Percentiles rank a stretch among this genome's conserved stretches.
Evolutionary conservation across 2,329 filamentous ascomycete genomes (phyloP).

Genomic region (Colletotrichum sp.): DNA sequence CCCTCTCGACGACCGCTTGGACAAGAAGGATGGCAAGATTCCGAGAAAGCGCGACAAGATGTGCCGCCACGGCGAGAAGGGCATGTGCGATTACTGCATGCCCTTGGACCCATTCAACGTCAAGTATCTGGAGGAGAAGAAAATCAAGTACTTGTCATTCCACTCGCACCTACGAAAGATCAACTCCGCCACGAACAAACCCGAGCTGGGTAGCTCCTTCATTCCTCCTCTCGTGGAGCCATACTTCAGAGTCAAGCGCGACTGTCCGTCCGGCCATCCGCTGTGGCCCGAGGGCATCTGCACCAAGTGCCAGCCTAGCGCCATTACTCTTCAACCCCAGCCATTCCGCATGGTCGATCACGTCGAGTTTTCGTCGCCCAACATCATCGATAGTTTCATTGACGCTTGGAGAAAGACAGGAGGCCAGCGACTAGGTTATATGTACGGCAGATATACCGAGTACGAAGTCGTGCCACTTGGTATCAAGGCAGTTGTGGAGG

Average conservation of each 20-base stretch:
- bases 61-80: constrained; percentile 95
- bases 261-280: constrained; percentile 92
- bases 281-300: constrained; percentile 97
- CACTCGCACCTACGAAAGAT: constrained; percentile 94
- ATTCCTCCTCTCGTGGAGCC: constrained; percentile 95
- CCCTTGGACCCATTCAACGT: constrained; percentile 91
- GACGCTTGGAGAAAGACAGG: constrained; percentile 91
- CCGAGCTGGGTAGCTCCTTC: constrained; percentile 90
- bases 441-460: constrained; percentile 90
- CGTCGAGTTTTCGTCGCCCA: constrained; percentile 89
- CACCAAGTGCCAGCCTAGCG: constrained; percentile 96
- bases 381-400: constrained; percentile 87
- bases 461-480: constrained; percentile 93
- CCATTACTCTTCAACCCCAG: constrained; percentile 93
- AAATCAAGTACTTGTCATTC: constrained; percentile 98
- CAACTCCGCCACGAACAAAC: constrained; percentile 95
- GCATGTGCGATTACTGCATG: constrained; percentile 99
- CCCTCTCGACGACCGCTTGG: constrained; percentile 82
- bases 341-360: constrained; percentile 97
- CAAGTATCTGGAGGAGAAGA: constrained; percentile 90
- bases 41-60: constrained; percentile 79
- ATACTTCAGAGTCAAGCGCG: constrained; percentile 84
- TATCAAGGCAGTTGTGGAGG: constrained; percentile 93
- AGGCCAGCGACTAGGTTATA: constrained; percentile 82
- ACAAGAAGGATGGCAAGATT: constrained; percentile 91